A percentile compares a stretch with the other conserved stretches of the same genome.
These are phyloP conservation scores for Aspergillus sclerotialis DNA, from an alignment of 2,329 filamentous ascomycete species.

Conservation along the genomic window DNA sequence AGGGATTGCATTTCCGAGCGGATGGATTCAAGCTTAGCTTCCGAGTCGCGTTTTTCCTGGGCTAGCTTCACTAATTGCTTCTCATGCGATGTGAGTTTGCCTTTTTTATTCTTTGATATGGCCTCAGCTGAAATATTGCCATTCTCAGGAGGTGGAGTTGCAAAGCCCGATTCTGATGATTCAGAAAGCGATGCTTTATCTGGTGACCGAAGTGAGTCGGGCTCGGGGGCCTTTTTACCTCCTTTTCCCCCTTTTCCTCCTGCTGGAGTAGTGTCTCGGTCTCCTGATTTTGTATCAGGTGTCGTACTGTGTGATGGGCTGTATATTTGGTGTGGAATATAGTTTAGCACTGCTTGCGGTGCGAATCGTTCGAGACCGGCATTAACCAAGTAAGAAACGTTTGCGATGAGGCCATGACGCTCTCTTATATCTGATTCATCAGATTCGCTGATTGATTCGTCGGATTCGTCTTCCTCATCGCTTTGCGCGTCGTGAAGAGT, in stretches of 20 bases:
- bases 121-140: slow-evolving; percentile 15
- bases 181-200: slow-evolving; percentile 10
- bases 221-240: slow-evolving; percentile 3
- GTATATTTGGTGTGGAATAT: slow-evolving; percentile 33
- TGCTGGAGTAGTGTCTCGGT: slow-evolving; percentile 4
- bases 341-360: slow-evolving; percentile 44
- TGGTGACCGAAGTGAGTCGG: slow-evolving; percentile 6
- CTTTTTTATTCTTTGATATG: slow-evolving; percentile 20
- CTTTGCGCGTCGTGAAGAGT: not conserved
- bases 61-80: slow-evolving; percentile 39
- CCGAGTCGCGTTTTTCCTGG: slow-evolving; percentile 32
- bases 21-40: slow-evolving; percentile 30
- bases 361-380: slow-evolving; percentile 45
- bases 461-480: not conserved
- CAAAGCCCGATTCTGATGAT: slow-evolving; percentile 13
- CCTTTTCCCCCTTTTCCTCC: slow-evolving; percentile 3
- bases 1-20: slow-evolving; percentile 27
- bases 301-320: slow-evolving; percentile 6
- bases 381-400: slow-evolving; percentile 28
- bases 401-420: slow-evolving; percentile 30
- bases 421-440: slow-evolving; percentile 3
- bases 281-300: not conserved
- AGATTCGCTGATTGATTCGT: slow-evolving; percentile 1
- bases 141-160: slow-evolving; percentile 13
- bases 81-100: slow-evolving; percentile 30